phyloP scores from a whole-genome alignment of 768 basidiomycete genomes.

The Suillus lakei region DNA sequence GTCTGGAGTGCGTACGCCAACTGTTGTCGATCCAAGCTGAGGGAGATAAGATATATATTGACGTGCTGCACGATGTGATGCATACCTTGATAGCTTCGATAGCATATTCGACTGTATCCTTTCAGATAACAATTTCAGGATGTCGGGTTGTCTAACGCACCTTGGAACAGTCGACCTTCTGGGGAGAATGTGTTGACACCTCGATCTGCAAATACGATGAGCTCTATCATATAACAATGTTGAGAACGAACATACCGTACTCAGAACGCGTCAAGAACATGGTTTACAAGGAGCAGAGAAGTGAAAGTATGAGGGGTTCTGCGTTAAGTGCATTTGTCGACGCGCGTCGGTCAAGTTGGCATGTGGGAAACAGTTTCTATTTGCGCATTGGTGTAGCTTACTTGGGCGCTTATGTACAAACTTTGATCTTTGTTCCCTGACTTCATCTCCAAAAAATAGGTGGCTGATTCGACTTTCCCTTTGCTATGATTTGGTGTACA shows the following conservation, averaged over 20 bases:
- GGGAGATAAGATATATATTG: slow-evolving; percentile 8
- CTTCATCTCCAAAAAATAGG: not conserved
- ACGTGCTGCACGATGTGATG: not conserved
- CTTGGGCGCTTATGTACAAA: not conserved
- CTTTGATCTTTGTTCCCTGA: not conserved
- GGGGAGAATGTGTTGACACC: slow-evolving; percentile 99
- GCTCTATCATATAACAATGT: slow-evolving; percentile 2
- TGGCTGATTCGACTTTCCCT: not conserved
- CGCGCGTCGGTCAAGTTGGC: slow-evolving; percentile 33
- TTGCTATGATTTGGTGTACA: not conserved
- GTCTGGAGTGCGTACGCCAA: slow-evolving; percentile 89
- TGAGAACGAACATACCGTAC: slow-evolving; percentile 61
- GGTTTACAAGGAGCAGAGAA: slow-evolving; percentile 16
- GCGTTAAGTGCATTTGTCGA: slow-evolving; percentile 38
- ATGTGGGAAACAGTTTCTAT: slow-evolving; percentile 37
- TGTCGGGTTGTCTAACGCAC: slow-evolving; percentile 44
- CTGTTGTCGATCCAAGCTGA: slow-evolving; percentile 96
- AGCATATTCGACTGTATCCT: slow-evolving; percentile 88
- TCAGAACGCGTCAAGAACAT: slow-evolving; percentile 97
- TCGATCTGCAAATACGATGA: slow-evolving; percentile 61
- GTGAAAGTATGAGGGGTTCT: slow-evolving; percentile 1
- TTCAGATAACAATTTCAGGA: slow-evolving; percentile 19
- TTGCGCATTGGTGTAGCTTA: not conserved
- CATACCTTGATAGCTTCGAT: slow-evolving; percentile 97
- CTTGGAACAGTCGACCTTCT: slow-evolving; percentile 98